Base-by-base conservation (phyloP, 352 stramenopile species). In the Pythium chondricola region DNA sequence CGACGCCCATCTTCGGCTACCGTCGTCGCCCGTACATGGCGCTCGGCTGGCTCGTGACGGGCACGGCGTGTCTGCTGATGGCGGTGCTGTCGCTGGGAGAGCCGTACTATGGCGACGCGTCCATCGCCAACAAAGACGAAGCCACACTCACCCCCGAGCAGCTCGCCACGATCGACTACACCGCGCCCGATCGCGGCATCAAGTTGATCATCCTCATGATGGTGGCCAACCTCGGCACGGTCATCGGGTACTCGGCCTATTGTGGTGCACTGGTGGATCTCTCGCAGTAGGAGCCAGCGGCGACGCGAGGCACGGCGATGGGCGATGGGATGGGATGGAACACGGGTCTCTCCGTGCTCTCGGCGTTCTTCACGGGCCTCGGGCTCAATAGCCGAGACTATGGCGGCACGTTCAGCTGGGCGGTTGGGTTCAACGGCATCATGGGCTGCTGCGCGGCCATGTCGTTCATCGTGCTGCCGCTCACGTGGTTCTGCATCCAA, bases 161-260 rank as follows among this genome's bases (percentile, higher is more conserved):
- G 4, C 11, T 58, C 5, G 46, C 40, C 1, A 42, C 42, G 2
- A 44, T 69, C 55, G 69, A 74, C 48, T 43, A n/a, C 11, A 35
- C 65, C 17, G 65, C 65, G 13, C 52, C 45, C 2, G 29, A 50
- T 39, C 41, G 41, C 14, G 67, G 66, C 20, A 57, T 46, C 41
- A 58, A 59, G 32, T 81, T 66, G 48, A 58, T 76, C 2, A 20
- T 74, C 8, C 50, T 74, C 11, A 50, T 88, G 38, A 74, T 80
- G 16, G 14, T 81, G 9, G 74, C 77, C 3, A 81, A 76, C 44
- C 30, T 81, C 22, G 73, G 74, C 24, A 82, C 79, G 31, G 69
- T 85, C 29, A 64, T 83, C 41, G 64, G 72, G 7, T 66, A 75
- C 58, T 64, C 78, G 1, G 69, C 71, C 27, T 54, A 57, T 22